A percentile compares a stretch with the other conserved stretches of the same genome.
Conservation (phyloP, 352 stramenopile genomes). For the Globisporangium okanoganense region DNA sequence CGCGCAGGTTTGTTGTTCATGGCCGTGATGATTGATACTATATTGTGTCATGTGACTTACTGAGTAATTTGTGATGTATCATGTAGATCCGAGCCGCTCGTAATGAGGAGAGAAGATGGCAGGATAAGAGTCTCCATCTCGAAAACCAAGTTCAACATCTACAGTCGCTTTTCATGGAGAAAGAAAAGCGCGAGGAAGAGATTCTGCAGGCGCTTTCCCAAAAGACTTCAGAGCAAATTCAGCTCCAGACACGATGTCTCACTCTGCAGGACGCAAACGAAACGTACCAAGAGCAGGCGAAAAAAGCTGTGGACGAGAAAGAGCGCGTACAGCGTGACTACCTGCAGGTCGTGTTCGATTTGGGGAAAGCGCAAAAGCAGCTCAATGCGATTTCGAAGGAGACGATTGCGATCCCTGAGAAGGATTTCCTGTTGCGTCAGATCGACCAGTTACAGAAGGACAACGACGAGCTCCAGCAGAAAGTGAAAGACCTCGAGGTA, state of each 20-base stretch:
- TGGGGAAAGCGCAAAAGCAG: constrained; percentile 42
- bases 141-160: constrained; percentile 24
- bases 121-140: constrained; percentile 17
- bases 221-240: constrained; percentile 25
- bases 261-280: constrained; percentile 34
- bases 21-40: not conserved
- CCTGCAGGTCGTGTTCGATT: constrained; percentile 41
- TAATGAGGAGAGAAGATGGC: constrained; percentile 16
- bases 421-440: constrained; percentile 31
- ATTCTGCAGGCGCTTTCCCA: constrained; percentile 20
- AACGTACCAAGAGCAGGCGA: constrained; percentile 24
- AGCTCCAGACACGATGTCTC: constrained; percentile 24
- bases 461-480: constrained; percentile 26
- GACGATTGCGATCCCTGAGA: constrained; percentile 21
- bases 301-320: constrained; percentile 28
- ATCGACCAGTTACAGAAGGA: constrained; percentile 27
- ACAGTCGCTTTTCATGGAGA: constrained; percentile 18
- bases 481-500: constrained; percentile 28
- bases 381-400: constrained; percentile 36
- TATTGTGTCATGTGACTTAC: too few species aligned
- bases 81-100: constrained; percentile 10
- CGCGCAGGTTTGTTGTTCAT: constrained; percentile 2
- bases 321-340: constrained; percentile 50
- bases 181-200: constrained; percentile 23
- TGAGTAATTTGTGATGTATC: not conserved